Percentiles rank a stretch among this genome's conserved stretches.
phyloP scores from a whole-genome alignment of 371 early-diverging fungal genomes.

The Sporodiniella umbellata region DNA sequence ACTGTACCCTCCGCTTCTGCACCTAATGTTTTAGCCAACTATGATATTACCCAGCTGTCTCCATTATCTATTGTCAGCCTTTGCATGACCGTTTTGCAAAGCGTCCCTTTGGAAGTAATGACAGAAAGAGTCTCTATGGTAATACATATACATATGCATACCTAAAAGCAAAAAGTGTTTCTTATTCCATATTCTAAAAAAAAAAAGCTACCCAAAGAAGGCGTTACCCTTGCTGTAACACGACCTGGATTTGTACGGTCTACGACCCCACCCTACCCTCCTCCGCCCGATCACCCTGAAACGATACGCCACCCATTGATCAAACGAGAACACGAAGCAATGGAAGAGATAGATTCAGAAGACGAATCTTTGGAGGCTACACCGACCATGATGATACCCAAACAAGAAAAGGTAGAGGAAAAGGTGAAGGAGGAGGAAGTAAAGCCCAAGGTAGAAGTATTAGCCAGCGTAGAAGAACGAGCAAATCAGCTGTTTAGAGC shows the following conservation, averaged over 20 bases:
- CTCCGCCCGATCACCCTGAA: constrained; percentile 19
- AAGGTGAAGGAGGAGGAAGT: background rate
- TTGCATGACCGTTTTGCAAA: constrained; percentile 38
- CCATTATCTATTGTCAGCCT: constrained; percentile 30
- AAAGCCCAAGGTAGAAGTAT: constrained; percentile 13
- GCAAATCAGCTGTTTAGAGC: constrained; percentile 40
- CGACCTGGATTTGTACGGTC: constrained; percentile 17
- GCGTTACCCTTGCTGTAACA: constrained; percentile 16
- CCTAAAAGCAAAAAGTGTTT: constrained; percentile 5
- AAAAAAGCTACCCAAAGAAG: constrained; percentile 16
- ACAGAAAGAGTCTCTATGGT: constrained; percentile 15
- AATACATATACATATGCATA: too few species aligned
- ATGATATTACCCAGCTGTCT: constrained; percentile 42
- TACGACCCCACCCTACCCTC: constrained; percentile 19
- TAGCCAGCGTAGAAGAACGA: constrained; percentile 45
- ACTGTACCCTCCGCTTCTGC: constrained; percentile 8
- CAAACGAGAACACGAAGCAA: constrained; percentile 3
- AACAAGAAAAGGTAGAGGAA: constrained; percentile 1
- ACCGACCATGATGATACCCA: background rate
- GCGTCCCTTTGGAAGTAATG: constrained; percentile 32
- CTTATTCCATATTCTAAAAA: too few species aligned
- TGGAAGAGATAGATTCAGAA: constrained; percentile 6
- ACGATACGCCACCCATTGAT: constrained; percentile 8
- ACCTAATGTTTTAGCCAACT: constrained; percentile 22
- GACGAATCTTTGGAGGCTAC: constrained; percentile 11